Base-by-base conservation (phyloP, 2,329 filamentous ascomycete species). In the Ceratocystis colombiana region DNA sequence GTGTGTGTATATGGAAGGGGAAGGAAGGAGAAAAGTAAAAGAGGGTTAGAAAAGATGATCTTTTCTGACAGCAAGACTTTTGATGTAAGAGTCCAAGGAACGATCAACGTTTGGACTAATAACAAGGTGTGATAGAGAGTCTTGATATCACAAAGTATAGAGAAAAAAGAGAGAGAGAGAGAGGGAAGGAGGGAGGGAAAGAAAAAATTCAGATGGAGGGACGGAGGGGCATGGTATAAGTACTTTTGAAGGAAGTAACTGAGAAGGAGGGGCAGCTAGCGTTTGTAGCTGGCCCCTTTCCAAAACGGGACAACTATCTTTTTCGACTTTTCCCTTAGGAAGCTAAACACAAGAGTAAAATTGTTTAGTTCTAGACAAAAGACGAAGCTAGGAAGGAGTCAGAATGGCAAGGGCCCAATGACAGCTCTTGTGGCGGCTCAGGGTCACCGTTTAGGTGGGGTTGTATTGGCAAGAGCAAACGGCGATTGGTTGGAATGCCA, bases 21-120 rank as follows among this genome's bases (percentile, higher is more conserved):
- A 33, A n/a, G 61, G 20, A 30, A 12, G 48, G 55, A 41, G 41
- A 28, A n/a, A 30, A 17, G 20, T 17, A 15, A 30, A 64, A 37
- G 8, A 61, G 22, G 61, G 45, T 30, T 17, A 50, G 25, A 66
- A 37, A 62, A 62, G 25, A n/a, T 33, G 53, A 48, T 33, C 64
- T 48, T 28, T 63, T 64, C 55, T 15, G 55, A 65, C 55, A 53
- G 33, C 50, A 65, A 65, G 53, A 67, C 55, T 41, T 65, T 37
- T 55, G 33, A 64, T 25, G 46, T 45, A 45, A 61, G 37, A 48
- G 64, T 65, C 57, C 53, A 50, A 59, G 53, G 50, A 66, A 61
- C 64, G 64, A 59, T 65, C 64, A 62, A 65, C 61, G 64, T 68
- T 5, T 62, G 64, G 64, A 57, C 55, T 63, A 28, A 63, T 41